Evolutionary conservation across 2,329 filamentous ascomycete species (phyloP), one percentile per base, ranked within the genome.

Genomic region (Aureobasidium pullulans): DNA sequence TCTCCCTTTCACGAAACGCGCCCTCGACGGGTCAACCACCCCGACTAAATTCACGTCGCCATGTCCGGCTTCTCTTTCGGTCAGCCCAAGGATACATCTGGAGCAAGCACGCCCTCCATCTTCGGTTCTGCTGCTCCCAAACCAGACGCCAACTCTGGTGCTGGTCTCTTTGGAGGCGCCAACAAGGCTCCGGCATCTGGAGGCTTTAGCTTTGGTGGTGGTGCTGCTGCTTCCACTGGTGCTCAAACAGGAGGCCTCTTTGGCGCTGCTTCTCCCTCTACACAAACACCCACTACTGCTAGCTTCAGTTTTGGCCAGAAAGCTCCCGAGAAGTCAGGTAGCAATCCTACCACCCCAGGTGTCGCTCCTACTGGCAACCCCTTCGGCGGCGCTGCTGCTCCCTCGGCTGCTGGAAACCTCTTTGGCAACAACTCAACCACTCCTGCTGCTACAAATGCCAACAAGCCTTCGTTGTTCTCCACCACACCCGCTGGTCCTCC

Each of bases 261-360:
- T 59, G 61, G 64, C n/a, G 63, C 42, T 34, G 40, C 44, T 39
- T 52, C 48, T 52, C 46, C 46, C 23, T 37, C 36, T 16, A 48
- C 57, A 32, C 53, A 52, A 11, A 50, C 57, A 3, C 47, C 57
- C 13, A 47, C 50, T 23, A 40, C 54, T 16, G n/a, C 58, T 9
- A 57, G 60, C 36, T 63, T 63, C 60, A 60, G 59, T 49, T 61
- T 62, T 56, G 52, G 52, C n/a, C 23, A n/a, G 11, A 50, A 59
- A 13, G 10, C 56, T 16, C 11, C 36, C 29, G 57, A 50, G 11
- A 44, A 46, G 4, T 28, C 29, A 9, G 59, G 48, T 37, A 61
- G 36, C 48, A 65, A 71, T 50, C 79, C 78, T 15, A 80, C 78
- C 16, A 80, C 78, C 34, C 79, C 79, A 77, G 77, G 49, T 16